Percentiles rank a stretch among this genome's conserved stretches.
Evolutionary conservation across 2,329 filamentous ascomycete genomes (phyloP).

Genomic region (Bipolaris sorokiniana): DNA sequence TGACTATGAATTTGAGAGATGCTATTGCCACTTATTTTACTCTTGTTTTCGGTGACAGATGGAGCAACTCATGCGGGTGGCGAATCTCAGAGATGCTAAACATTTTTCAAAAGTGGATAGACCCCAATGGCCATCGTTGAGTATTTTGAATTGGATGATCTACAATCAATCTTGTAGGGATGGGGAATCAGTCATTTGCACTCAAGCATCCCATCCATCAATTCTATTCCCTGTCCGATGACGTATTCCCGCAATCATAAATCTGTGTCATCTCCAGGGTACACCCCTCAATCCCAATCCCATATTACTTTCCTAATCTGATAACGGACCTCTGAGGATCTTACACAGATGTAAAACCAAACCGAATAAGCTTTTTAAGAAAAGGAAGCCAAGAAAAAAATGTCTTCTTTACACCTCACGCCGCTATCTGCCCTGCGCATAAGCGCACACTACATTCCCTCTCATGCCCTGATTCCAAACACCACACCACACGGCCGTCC

Average conservation of each 20-base stretch:
- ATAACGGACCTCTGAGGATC: background rate
- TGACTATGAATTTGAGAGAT: background rate
- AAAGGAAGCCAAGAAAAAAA: background rate
- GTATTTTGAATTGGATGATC: too few species aligned
- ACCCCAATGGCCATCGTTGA: too few species aligned
- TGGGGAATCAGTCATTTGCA: too few species aligned
- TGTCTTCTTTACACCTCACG: constrained; percentile 42
- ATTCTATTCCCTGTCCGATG: background rate
- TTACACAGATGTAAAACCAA: background rate
- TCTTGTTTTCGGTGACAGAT: background rate
- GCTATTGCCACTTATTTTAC: background rate
- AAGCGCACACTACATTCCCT: constrained; percentile 65
- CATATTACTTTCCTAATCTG: background rate
- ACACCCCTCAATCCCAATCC: background rate
- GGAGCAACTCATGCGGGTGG: background rate
- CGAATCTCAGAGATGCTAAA: background rate
- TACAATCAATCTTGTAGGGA: too few species aligned
- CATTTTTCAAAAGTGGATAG: too few species aligned
- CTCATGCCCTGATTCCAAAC: constrained; percentile 65
- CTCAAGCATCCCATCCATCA: too few species aligned
- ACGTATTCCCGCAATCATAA: background rate
- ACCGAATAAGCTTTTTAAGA: background rate
- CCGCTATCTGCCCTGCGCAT: constrained; percentile 61
- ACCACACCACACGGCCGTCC: constrained; percentile 68
- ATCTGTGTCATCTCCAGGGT: background rate